Evolutionary conservation across 805 yeast genomes (phyloP), one percentile per base, ranked within the genome.

Genomic region (Candida corydali): DNA sequence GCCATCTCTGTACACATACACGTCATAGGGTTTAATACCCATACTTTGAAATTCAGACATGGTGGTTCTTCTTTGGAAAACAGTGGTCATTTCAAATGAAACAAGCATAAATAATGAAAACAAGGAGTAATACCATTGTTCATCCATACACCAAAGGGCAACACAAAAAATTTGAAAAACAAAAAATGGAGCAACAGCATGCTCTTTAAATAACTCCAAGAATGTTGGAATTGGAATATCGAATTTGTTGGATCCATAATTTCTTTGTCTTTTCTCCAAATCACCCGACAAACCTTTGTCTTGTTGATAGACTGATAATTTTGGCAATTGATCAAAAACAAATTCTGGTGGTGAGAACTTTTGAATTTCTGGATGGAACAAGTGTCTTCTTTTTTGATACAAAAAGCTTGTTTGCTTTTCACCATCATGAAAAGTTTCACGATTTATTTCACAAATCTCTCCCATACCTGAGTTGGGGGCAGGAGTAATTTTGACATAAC

Each of bases 171-270:
- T 73, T 68, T 93, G 98, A 70, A 93, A 93, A 17, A 93, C 96
- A 51, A 93, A 93, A 59, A 93, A 86, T 9, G 98, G 98, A 10
- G 98, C 98, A 26, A 93, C 89, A 8, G 98, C 98, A 58, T 93
- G 98, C 63, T 93, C 98, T 55, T 86, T 82, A 70, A 93, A 93
- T 51, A 93, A 70, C 60, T 91, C 98, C 39, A 75, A 45, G 51
- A 93, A 91, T 0, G 96, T 77, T 34, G 98, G 98, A 38, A 93
- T 75, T 20, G 98, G 98, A 47, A 93, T 91, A 55, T 93, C 98
- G 55, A 93, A 93, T 47, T 75, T 75, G 66, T 93, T 93, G 46
- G 71, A 70, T 36, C 98, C 98, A 56, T 82, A 93, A 41, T 76
- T 64, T 52, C 88, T 76, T 29, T 50, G 47, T 26, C 66, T 49